A percentile compares a stretch with the other conserved stretches of the same genome.
phyloP scores from a whole-genome alignment of 768 basidiomycete genomes.

The Mycena rebaudengoi region DNA sequence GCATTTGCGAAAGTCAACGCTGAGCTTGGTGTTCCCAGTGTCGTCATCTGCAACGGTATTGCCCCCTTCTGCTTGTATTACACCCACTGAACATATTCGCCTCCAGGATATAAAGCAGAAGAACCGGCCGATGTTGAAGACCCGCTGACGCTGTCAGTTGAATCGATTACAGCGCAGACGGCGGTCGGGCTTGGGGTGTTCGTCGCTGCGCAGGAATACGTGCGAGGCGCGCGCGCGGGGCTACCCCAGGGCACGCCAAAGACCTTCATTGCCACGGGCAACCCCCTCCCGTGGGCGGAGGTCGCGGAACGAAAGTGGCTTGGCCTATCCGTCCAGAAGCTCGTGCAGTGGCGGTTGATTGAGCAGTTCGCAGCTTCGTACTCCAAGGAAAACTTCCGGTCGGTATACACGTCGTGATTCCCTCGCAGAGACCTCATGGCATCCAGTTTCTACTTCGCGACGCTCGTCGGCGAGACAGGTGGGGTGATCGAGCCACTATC shows the following conservation, averaged over 20 bases:
- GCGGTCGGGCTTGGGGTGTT: background rate
- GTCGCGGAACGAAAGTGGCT: background rate
- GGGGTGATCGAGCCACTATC: background rate
- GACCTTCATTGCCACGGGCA: conserved; percentile 29
- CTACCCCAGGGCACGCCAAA: conserved; percentile 21
- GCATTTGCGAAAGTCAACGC: conserved; percentile 47
- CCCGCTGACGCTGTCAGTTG: conserved; percentile 19
- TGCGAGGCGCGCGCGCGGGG: conserved; percentile 21
- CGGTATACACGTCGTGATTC: background rate
- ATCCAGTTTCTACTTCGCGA: conserved; percentile 5
- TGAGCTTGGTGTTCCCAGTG: conserved; percentile 50
- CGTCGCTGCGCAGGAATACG: conserved; percentile 27
- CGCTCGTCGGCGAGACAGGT: background rate
- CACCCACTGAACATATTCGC: no score
- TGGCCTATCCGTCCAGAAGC: background rate
- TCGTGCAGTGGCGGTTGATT: background rate
- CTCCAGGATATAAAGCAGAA: no score
- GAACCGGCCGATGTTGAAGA: no score
- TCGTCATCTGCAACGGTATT: conserved; percentile 58
- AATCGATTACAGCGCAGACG: background rate
- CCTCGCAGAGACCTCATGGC: background rate
- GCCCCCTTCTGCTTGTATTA: no score
- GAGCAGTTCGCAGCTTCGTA: background rate
- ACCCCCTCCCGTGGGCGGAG: conserved; percentile 14
- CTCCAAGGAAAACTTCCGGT: conserved; percentile 3